Conservation (phyloP, 352 stramenopile genomes). For the Peronosclerospora sorghi region DNA sequence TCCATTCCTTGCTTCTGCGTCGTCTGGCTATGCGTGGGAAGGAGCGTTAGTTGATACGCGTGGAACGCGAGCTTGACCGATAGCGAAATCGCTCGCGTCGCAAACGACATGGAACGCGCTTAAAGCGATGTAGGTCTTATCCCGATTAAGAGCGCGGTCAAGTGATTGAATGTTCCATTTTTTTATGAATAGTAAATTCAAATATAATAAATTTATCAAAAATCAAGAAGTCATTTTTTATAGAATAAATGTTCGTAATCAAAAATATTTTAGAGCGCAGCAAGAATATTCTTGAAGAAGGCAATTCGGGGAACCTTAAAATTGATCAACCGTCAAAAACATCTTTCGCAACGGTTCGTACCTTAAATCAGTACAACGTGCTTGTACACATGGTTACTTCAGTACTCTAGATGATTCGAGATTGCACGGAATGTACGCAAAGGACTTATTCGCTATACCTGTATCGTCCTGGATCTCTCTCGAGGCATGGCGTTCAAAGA, state of each 20-base stretch:
- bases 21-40: slow-evolving; percentile 77
- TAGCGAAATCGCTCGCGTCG: no score
- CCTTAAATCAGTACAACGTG: background rate
- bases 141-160: no score
- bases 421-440: slow-evolving; percentile 81
- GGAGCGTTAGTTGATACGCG: no score
- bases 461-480: slow-evolving; percentile 77
- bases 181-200: no score
- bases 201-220: no score
- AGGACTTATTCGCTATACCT: slow-evolving; percentile 79
- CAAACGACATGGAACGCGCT: no score
- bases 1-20: slow-evolving; percentile 5
- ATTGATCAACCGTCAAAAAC: slow-evolving; percentile 49
- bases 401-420: slow-evolving; percentile 39
- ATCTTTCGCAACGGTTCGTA: slow-evolving; percentile 59
- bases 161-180: no score
- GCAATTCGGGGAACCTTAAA: slow-evolving; percentile 74
- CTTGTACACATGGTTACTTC: background rate
- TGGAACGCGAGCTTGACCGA: no score
- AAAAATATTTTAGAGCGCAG: no score
- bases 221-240: no score
- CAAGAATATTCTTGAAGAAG: slow-evolving; percentile 79
- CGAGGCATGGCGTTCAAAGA: slow-evolving; percentile 81
- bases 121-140: no score
- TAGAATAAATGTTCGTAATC: no score